phyloP scores from a whole-genome alignment of 139 green algal species.

The Chlamydomonas eustigma region DNA sequence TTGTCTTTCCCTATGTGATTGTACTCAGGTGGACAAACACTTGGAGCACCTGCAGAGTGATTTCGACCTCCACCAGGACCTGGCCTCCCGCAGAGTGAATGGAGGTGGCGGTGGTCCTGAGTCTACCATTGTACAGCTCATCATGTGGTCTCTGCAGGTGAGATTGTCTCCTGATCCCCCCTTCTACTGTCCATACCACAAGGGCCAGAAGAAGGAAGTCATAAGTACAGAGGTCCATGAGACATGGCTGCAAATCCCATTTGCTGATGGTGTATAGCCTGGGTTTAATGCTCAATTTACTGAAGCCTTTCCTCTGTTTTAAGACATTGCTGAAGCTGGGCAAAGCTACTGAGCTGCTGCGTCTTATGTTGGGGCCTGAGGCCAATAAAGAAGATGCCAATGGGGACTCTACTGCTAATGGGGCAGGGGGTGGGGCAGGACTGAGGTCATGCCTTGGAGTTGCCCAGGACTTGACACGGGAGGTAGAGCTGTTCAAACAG shows the following conservation, averaged over 20 bases:
- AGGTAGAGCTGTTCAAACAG: slow-evolving; percentile 41
- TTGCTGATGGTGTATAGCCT: too few relatives aligned
- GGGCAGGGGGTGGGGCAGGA: background rate
- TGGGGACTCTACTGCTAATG: background rate
- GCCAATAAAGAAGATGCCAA: background rate
- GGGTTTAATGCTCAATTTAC: too few relatives aligned
- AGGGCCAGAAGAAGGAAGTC: background rate
- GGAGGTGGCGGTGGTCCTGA: background rate
- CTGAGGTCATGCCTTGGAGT: slow-evolving; percentile 41
- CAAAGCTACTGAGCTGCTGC: slow-evolving; percentile 28
- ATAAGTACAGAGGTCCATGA: too few relatives aligned
- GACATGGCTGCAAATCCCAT: too few relatives aligned
- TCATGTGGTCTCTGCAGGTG: slow-evolving; percentile 31
- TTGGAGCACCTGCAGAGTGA: slow-evolving; percentile 43
- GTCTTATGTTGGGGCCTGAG: slow-evolving; percentile 27
- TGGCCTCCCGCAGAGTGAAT: background rate
- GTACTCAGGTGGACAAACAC: slow-evolving; percentile 39
- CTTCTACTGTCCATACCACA: background rate
- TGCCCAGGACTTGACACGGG: slow-evolving; percentile 33
- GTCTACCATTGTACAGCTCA: slow-evolving; percentile 19
- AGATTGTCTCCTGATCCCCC: background rate
- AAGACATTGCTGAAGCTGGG: slow-evolving; percentile 24
- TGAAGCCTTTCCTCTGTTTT: background rate
- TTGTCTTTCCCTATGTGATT: too few relatives aligned
- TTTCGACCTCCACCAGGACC: slow-evolving; percentile 34